Conservation (phyloP, 2,329 filamentous ascomycete species). For the Fusarium pseudocircinatum region DNA sequence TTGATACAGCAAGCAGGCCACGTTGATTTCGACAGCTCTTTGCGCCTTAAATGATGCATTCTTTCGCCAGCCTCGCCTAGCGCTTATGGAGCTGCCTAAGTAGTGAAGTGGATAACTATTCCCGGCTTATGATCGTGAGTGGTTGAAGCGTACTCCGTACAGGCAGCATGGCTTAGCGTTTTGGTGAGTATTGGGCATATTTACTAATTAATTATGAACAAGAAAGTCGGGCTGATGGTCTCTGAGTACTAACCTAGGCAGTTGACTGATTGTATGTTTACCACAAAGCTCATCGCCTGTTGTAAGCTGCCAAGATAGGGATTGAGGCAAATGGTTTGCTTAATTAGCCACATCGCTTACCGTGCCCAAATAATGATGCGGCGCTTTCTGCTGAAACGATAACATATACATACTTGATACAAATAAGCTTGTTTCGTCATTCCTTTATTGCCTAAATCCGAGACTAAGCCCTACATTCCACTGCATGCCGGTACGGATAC, state of each 20-base stretch:
- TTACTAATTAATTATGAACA: too few species aligned
- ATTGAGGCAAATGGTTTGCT: too few species aligned
- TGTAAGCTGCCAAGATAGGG: too few species aligned
- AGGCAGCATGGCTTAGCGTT: not conserved
- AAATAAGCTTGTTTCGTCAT: too few species aligned
- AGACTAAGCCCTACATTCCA: not conserved
- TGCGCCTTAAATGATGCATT: not conserved
- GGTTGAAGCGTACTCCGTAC: too few species aligned
- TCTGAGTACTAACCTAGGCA: too few species aligned
- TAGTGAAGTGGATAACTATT: not conserved
- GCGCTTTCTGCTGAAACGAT: not conserved
- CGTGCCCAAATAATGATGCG: too few species aligned
- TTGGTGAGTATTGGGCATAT: not conserved
- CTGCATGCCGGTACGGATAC: too few species aligned
- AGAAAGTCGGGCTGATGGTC: too few species aligned
- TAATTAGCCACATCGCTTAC: not conserved
- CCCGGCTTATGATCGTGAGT: not conserved
- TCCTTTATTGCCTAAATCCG: not conserved
- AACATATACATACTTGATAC: too few species aligned
- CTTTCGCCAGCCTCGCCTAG: not conserved
- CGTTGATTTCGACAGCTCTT: not conserved
- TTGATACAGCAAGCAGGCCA: too few species aligned
- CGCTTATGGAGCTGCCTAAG: not conserved
- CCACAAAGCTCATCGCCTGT: rapidly evolving
- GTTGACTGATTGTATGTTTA: too few species aligned